phyloP scores from a whole-genome alignment of 2,329 filamentous ascomycete species.

The Keithomyces neogunnii region DNA sequence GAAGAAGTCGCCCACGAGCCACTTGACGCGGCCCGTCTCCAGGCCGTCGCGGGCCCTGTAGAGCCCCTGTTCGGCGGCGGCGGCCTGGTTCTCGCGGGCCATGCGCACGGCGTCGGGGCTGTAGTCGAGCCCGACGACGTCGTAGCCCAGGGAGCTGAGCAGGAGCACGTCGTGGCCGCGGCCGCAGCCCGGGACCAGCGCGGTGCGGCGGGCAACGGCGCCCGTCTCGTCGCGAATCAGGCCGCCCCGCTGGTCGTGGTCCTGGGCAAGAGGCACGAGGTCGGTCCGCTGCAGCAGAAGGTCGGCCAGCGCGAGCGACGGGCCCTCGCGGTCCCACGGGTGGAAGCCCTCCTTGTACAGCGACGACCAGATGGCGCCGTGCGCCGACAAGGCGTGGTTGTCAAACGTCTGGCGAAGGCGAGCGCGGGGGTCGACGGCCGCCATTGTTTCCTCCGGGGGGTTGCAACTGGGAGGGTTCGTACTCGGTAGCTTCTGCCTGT shows the following conservation, averaged over 20 bases:
- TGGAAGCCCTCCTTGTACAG: conserved; percentile 37
- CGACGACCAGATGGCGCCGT: conserved; percentile 35
- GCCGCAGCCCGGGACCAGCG: conserved; percentile 75
- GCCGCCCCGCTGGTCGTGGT: conserved; percentile 21
- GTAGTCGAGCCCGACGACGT: conserved; percentile 67
- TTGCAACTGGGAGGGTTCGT: neutral
- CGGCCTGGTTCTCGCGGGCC: conserved; percentile 35
- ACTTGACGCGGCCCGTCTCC: conserved; percentile 42
- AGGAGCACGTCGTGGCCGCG: conserved; percentile 74
- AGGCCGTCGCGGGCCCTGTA: conserved; percentile 32
- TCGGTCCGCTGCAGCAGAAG: conserved; percentile 36
- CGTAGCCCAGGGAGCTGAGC: conserved; percentile 65
- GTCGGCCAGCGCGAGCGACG: conserved; percentile 46
- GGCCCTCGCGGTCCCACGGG: conserved; percentile 49
- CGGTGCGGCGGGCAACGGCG: conserved; percentile 26
- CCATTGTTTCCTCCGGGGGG: conserved; percentile 7
- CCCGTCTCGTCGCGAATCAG: conserved; percentile 10
- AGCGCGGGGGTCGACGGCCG: conserved; percentile 13
- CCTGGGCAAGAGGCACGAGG: conserved; percentile 30
- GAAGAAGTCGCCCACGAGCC: conserved; percentile 61
- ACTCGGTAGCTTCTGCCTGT: too few relatives aligned
- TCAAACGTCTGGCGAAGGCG: conserved; percentile 27
- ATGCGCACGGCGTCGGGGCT: conserved; percentile 38
- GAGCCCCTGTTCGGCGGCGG: conserved; percentile 28
- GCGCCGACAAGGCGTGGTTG: conserved; percentile 21